Evolutionary conservation across 768 basidiomycete species (phyloP), one percentile per base, ranked within the genome.

Genomic region (Holtermanniella nyarrowii): DNA sequence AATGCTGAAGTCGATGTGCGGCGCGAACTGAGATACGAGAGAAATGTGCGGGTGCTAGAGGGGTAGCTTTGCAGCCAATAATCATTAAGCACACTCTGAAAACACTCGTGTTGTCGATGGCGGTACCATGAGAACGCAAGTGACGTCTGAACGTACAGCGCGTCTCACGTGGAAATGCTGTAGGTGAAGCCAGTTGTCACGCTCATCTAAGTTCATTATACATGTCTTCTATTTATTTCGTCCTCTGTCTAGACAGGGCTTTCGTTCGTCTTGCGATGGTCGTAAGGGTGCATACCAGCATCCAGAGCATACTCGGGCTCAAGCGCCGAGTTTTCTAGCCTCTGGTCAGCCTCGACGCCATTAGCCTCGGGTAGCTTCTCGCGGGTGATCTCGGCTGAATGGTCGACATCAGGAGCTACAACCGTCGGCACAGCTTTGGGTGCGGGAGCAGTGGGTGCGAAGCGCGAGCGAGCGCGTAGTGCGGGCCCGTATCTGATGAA

Each of bases 401-500:
- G 39, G 20, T 18, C 14, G n/a, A 16, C 4, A 49, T 11, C 40
- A 42, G 21, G 16, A 12, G 22, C 42, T 13, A 18, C 42, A 16
- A n/a, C n/a, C 3, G 49, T 5, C 2, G 49, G 41, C 12, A 26
- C 22, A 14, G 49, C 23, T 5, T 21, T 13, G 2, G 39, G 23
- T n/a, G 41, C 16, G 2, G 49, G 42, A 44, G 44, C 23, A 1
- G 16, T 49, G 5, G 59, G 59, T 5, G 60, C 60, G 22, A 58
- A 61, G 27, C 46, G 44, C 3, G 56, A 61, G 13, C 52, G 48
- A 24, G 42, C 24, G n/a, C 83, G 74, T 43, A 85, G 77, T 31
- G 62, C 61, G 0, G 78, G 62, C 0, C 84, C 83, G 63, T 79
- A 84, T 50, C 76, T 77, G 68, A 79, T 81, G 74, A 85, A 84